Conservation (phyloP, 2,329 filamentous ascomycete species). For the Aureobasidium lini region DNA sequence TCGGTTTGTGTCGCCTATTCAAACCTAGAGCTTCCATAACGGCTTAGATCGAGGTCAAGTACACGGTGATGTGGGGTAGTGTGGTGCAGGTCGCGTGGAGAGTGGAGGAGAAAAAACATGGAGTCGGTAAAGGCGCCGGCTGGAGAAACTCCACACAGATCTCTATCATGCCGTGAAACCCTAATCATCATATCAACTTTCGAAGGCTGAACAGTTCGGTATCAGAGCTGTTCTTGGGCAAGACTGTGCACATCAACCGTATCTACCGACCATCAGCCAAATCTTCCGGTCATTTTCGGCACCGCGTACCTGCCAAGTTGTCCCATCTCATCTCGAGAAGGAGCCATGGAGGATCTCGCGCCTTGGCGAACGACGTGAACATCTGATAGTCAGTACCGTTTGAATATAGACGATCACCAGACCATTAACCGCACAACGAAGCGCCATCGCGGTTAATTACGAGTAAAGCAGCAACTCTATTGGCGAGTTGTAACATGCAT, state of each 20-base stretch:
- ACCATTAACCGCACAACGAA: slow-evolving; percentile 1
- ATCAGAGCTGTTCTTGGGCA: neutral
- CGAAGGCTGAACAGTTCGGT: neutral
- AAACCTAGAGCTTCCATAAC: neutral
- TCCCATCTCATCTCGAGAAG: neutral
- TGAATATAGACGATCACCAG: neutral
- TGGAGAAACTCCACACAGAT: neutral
- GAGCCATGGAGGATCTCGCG: neutral
- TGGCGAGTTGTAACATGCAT: neutral
- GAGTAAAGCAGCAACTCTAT: neutral
- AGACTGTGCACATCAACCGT: neutral
- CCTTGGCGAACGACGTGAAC: neutral
- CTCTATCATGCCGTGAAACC: neutral
- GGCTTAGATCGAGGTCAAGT: neutral
- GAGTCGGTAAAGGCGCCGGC: neutral
- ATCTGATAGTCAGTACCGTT: neutral
- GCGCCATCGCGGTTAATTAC: neutral
- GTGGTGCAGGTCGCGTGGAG: neutral
- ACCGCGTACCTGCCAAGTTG: slow-evolving; percentile 7
- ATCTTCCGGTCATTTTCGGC: slow-evolving; percentile 7
- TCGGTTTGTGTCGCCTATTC: neutral
- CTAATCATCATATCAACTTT: neutral
- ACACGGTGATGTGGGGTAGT: neutral
- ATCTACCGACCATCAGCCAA: neutral
- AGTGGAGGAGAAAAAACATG: slow-evolving; percentile 11